These are phyloP conservation scores for Capsicum rhomboideum DNA, from an alignment of 257 asterid species.

Conservation along the genomic window DNA sequence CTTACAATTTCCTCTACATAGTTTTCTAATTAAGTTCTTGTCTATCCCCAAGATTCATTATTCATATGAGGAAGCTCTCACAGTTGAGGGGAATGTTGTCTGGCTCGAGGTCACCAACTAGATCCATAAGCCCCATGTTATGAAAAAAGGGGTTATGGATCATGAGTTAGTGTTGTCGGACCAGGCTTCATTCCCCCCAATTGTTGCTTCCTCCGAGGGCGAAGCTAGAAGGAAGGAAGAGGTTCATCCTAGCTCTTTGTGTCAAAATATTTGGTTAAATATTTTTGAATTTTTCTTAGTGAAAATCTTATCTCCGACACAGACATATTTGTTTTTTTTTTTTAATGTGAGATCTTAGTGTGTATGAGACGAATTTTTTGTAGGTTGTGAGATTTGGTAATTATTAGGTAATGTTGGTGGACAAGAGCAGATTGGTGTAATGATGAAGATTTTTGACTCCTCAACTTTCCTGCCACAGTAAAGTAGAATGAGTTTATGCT, in stretches of 20 bases:
- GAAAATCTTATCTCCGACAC: not conserved
- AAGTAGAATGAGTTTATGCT: conserved; percentile 4
- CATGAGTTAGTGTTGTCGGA: conserved; percentile 65
- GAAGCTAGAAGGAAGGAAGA: not conserved
- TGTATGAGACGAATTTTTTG: not conserved
- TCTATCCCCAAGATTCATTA: not conserved
- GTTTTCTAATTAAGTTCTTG: not conserved
- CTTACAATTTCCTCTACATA: not conserved
- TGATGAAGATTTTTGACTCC: conserved; percentile 44
- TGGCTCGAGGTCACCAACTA: conserved; percentile 80
- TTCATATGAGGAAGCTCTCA: not conserved
- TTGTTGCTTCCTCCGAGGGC: conserved; percentile 28
- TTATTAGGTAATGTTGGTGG: conserved; percentile 4
- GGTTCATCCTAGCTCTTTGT: not conserved
- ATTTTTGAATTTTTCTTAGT: not conserved
- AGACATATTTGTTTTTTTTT: too few relatives aligned
- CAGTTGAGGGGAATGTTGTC: conserved; percentile 96
- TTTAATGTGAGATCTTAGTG: not conserved
- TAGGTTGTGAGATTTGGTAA: not conserved
- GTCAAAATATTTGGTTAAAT: too few relatives aligned
- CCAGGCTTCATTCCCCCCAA: conserved; percentile 99
- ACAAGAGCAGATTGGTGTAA: conserved; percentile 61
- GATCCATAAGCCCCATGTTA: conserved; percentile 17
- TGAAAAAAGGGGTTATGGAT: conserved; percentile 7
- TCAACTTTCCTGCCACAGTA: conserved; percentile 6